Evolutionary conservation across 2,329 filamentous ascomycete species (phyloP), one percentile per base, ranked within the genome.

Genomic region (Paecilomyces sp.): DNA sequence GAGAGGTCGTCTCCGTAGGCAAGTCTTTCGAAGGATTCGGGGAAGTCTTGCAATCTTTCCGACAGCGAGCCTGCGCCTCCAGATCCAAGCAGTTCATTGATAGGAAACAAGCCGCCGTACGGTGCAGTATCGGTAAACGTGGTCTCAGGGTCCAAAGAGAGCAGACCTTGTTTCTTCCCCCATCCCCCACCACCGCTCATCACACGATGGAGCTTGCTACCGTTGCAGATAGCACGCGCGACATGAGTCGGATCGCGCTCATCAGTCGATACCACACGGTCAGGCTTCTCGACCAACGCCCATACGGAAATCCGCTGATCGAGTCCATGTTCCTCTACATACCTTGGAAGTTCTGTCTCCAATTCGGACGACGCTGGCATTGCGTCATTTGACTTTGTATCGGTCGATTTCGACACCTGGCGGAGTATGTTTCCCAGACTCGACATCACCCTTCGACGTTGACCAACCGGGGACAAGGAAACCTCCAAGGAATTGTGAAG

Each of bases 361-460:
- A 78, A 64, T 57, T 78, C 76, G 3, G 72, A 64, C 1, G 76
- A 78, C 57, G 76, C 76, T 8, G 75, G 75, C 61, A 74, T 74
- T 8, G 73, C 64, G 11, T 68, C 66, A 12, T 62, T 61, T 12
- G 70, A 71, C 47, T 57, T 61, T 7, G 60, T 56, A 33, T 70
- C 69, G 3, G 65, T 61, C 8, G 70, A 70, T 62, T 73, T 73
- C n/a, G 72, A 67, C 41, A 78, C 57, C 50, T 76, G 73, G 24
- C 75, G 72, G 24, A 78, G 62, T 25, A 78, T 76, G 54, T 78
- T 78, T 11, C 76, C 76, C 75, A 78, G 77, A 59, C 76, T 73
- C 9, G 73, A 68, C 15, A 75, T 66, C 13, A 77, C 75, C 51
- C 64, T 72, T 55, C 74, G 70, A 55, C 74, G 70, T 58, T 70